These are phyloP conservation scores for Lenzites betulinus DNA, from an alignment of 768 basidiomycete genomes.

Conservation along the genomic window DNA sequence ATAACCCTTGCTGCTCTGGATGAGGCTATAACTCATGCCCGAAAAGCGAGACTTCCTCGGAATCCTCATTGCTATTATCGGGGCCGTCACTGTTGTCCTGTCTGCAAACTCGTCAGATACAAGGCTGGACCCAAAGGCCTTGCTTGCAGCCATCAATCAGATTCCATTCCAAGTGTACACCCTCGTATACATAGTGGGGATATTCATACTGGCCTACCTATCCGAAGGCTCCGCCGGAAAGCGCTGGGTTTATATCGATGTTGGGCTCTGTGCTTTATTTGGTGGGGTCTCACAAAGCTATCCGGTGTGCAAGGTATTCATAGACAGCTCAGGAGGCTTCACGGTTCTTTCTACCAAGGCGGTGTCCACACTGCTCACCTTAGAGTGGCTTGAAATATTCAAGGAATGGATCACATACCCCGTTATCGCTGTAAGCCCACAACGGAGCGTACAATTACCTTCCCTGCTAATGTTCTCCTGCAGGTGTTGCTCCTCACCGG, in stretches of 20 bases:
- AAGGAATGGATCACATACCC: constrained; percentile 83
- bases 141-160: constrained; percentile 70
- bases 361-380: constrained; percentile 80
- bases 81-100: constrained; percentile 92
- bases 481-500: constrained; percentile 76
- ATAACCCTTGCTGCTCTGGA: constrained; percentile 4
- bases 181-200: constrained; percentile 57
- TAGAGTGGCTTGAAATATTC: constrained; percentile 77
- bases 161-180: constrained; percentile 78
- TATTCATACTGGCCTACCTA: constrained; percentile 60
- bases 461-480: background rate
- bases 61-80: constrained; percentile 78
- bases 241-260: constrained; percentile 78
- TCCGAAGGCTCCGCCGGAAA: constrained; percentile 66
- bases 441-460: background rate
- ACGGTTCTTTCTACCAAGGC: constrained; percentile 95
- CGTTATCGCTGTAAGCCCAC: constrained; percentile 57
- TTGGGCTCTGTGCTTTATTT: constrained; percentile 85
- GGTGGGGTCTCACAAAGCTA: constrained; percentile 45
- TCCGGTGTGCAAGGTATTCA: background rate
- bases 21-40: background rate
- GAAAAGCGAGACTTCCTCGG: constrained; percentile 75
- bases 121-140: constrained; percentile 63
- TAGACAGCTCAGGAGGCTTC: constrained; percentile 68
- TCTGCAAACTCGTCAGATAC: constrained; percentile 72